phyloP scores from a whole-genome alignment of 2,329 filamentous ascomycete genomes.

The Xylariomycetidae sp. region DNA sequence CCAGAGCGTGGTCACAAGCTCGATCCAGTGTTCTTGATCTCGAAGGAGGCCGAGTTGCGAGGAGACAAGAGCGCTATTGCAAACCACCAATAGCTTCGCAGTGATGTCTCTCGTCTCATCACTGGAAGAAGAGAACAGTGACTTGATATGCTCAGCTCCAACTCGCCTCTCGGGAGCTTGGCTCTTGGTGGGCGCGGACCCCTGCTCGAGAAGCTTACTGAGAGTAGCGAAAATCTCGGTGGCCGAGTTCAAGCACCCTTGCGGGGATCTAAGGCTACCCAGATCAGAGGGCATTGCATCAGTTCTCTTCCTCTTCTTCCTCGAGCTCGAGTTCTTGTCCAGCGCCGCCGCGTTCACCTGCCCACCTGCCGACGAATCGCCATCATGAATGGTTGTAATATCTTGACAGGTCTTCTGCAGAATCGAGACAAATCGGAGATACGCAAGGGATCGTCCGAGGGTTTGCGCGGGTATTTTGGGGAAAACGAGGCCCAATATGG shows the following conservation, averaged over 20 bases:
- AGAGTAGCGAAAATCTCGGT: conserved; percentile 44
- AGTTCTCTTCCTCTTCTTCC: conserved; percentile 36
- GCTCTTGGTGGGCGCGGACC: conserved; percentile 28
- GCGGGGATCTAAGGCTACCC: conserved; percentile 30
- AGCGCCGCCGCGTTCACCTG: conserved; percentile 8
- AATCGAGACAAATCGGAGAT: conserved; percentile 61
- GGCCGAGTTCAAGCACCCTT: conserved; percentile 40
- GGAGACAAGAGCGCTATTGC: conserved; percentile 31
- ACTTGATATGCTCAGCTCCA: conserved; percentile 52
- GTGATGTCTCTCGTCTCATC: conserved; percentile 40
- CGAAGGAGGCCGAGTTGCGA: conserved; percentile 27
- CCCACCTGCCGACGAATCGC: conserved; percentile 7
- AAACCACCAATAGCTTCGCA: conserved; percentile 40
- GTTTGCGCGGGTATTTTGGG: conserved; percentile 62
- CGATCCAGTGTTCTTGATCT: conserved; percentile 41
- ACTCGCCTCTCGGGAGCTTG: conserved; percentile 38
- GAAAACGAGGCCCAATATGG: conserved; percentile 54
- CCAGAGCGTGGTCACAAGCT: conserved; percentile 42
- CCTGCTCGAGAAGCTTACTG: conserved; percentile 38
- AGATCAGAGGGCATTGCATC: conserved; percentile 32
- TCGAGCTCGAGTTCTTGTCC: conserved; percentile 20
- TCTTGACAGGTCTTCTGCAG: conserved; percentile 62
- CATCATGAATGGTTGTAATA: conserved; percentile 25
- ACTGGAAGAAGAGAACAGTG: conserved; percentile 46
- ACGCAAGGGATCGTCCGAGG: conserved; percentile 64